Evolutionary conservation across 441 rosid genomes (phyloP), one percentile per base, ranked within the genome.

Genomic region (Rhodomyrtus psidioides): DNA sequence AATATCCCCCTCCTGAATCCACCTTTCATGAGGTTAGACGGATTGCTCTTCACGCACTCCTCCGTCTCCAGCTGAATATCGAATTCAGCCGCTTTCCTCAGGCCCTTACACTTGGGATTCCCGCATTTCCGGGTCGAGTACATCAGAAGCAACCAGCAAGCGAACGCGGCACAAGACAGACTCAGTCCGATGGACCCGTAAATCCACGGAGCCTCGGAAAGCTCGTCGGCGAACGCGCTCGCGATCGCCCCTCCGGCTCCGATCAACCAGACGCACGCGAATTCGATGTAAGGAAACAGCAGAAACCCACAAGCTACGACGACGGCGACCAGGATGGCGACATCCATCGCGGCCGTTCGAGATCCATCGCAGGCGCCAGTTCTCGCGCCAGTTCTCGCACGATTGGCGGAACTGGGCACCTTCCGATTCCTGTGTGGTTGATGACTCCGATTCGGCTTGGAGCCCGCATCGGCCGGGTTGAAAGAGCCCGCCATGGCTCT

Each of bases 31-130:
- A 70, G 49, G 79, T 49, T 34, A 34, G 79, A 70, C 79, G 51
- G 76, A 17, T 95, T 91, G 79, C 91, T 93, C 92, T 92, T 97
- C 34, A 95, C 93, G 87, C 97, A 94, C 81, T 96, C 96, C 89
- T 96, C 98, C 5, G 97, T 97, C 93, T 97, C 97, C 49, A 97
- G 86, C 92, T 95, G 97, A 85, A 97, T 95, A 91, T 97, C 99
- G 39, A 95, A 95, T 89, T 97, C 97, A 0, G 95, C 94, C 1
- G 92, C 98, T 86, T 93, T 96, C 88, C 96, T 92, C 81, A 96
- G 91, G 10, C 98, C 99, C 90, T 91, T 94, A 56, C 99, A 97
- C 30, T 90, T 92, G 0, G 96, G 95, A 44, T 94, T 97, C 89
- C 95, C 95, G 55, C 99, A 97, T 91, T 88, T 95, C 89, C 93